These are phyloP conservation scores for Stramenopiles sp. DNA, from an alignment of 352 stramenopile species.

Conservation along the genomic window DNA sequence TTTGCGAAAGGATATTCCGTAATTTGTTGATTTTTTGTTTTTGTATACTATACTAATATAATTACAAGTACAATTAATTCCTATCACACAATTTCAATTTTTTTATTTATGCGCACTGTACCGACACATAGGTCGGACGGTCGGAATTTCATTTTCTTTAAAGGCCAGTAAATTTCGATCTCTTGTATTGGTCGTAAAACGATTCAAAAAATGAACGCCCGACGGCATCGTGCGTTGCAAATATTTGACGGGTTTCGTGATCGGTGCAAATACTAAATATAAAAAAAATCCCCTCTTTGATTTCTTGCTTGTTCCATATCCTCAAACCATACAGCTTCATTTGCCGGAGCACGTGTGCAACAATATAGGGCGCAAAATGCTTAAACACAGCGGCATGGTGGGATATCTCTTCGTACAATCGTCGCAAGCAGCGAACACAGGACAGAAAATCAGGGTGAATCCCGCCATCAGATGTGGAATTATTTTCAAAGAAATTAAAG, in stretches of 20 bases:
- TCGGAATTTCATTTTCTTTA: not conserved
- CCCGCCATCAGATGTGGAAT: not conserved
- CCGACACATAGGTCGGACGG: not conserved
- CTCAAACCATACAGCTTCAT: not conserved
- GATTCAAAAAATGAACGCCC: not conserved
- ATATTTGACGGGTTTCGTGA: not conserved
- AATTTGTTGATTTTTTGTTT: too few species aligned
- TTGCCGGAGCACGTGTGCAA: not conserved
- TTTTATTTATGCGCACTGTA: not conserved
- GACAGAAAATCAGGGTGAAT: not conserved
- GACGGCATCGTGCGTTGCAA: not conserved
- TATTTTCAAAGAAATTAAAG: not conserved
- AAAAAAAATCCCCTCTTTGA: not conserved
- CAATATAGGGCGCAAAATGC: not conserved
- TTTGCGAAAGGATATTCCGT: too few species aligned
- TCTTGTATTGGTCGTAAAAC: not conserved
- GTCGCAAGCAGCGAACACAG: not conserved
- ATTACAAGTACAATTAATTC: too few species aligned
- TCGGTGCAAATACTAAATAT: conserved; percentile 2
- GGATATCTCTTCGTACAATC: not conserved
- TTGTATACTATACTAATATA: too few species aligned
- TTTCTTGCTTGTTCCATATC: not conserved
- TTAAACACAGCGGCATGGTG: not conserved
- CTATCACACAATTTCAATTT: too few species aligned
- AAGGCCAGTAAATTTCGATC: not conserved